Evolutionary conservation across 1,139 yeast genomes (phyloP).

Genomic region (Protomyces inundatus): DNA sequence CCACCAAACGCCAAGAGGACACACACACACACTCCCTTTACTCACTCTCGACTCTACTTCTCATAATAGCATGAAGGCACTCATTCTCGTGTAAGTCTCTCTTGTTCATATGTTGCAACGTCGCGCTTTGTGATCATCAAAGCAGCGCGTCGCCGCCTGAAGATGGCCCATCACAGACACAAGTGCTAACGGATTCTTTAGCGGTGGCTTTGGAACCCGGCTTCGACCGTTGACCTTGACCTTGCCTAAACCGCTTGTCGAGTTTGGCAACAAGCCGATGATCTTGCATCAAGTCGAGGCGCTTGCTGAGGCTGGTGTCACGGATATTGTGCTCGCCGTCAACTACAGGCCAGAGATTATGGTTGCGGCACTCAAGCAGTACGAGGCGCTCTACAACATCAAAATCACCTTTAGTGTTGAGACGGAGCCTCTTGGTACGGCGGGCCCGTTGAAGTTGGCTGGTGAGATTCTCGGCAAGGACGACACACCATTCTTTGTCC

Average conservation of each 20-base stretch:
- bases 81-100: constrained; percentile 14
- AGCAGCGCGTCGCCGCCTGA: neutral
- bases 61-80: constrained; percentile 22
- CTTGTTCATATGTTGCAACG: neutral
- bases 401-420: constrained; percentile 95
- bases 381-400: constrained; percentile 93
- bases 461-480: constrained; percentile 91
- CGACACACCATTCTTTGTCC: constrained; percentile 91
- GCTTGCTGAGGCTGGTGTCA: constrained; percentile 95
- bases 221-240: constrained; percentile 97
- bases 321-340: constrained; percentile 96
- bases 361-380: constrained; percentile 89
- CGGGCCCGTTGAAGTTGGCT: constrained; percentile 98
- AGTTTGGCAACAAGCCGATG: constrained; percentile 93
- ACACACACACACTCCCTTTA: neutral
- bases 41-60: neutral
- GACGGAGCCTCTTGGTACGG: constrained; percentile 98
- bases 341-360: constrained; percentile 99
- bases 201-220: constrained; percentile 79
- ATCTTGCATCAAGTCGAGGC: constrained; percentile 93
- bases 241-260: constrained; percentile 96
- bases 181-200: neutral
- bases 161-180: neutral
- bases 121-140: neutral
- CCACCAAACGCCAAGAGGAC: neutral